Evolutionary conservation across 129 eudicot genomes (phyloP).

Genomic region (Rutidosis leptorrhynchoides): DNA sequence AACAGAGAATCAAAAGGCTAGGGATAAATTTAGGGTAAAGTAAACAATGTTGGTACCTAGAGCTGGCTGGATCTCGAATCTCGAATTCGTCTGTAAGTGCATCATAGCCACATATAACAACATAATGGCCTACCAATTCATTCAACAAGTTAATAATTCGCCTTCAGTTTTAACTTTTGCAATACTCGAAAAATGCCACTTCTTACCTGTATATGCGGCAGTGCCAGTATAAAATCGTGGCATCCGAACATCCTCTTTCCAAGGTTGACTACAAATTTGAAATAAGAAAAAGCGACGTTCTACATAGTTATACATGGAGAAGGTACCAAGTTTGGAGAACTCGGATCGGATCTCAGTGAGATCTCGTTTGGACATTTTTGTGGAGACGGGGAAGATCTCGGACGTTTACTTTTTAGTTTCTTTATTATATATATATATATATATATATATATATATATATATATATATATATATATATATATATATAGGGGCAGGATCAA

Average conservation of each 20-base stretch:
- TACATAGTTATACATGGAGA: neutral
- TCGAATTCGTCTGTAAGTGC: constrained; percentile 72
- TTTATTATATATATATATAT: too few relatives aligned
- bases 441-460: too few relatives aligned
- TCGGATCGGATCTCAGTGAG: too few relatives aligned
- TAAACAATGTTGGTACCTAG: constrained; percentile 45
- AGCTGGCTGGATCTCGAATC: constrained; percentile 98
- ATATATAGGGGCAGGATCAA: too few relatives aligned
- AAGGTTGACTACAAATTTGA: constrained; percentile 50
- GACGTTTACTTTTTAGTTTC: too few relatives aligned
- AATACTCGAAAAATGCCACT: constrained; percentile 14
- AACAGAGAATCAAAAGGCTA: neutral
- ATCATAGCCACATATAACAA: constrained; percentile 92
- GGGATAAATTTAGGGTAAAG: neutral
- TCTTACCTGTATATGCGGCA: constrained; percentile 78
- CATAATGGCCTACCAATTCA: constrained; percentile 70
- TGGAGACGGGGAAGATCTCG: too few relatives aligned
- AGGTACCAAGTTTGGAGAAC: too few relatives aligned
- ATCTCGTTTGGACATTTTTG: too few relatives aligned
- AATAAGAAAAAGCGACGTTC: neutral
- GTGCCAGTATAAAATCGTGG: constrained; percentile 51
- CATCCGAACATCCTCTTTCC: constrained; percentile 62
- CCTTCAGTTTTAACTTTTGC: neutral
- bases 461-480: too few relatives aligned
- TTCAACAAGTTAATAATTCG: neutral